Evolutionary conservation across 2,329 filamentous ascomycete genomes (phyloP), one percentile per base, ranked within the genome.

Genomic region (Pseudocercospora ulei): DNA sequence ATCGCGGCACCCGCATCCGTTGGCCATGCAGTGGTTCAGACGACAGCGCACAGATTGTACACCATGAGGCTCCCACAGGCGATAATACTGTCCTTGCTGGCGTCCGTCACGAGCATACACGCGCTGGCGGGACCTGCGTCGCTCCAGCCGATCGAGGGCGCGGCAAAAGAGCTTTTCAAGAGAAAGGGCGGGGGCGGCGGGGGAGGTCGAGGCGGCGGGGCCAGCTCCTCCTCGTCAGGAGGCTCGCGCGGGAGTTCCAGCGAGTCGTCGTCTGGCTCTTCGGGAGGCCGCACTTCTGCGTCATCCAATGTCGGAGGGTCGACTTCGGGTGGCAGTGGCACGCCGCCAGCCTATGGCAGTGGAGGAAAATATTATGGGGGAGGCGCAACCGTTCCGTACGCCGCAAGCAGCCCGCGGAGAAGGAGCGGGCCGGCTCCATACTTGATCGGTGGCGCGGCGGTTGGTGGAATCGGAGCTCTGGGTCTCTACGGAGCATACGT

Each of bases 281-380:
- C 41, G n/a, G 23, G 37, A 9, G 37, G 43, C 29, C 43, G 42
- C 34, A 38, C 41, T 24, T 48, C 52, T 11, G 35, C 50, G 7
- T 35, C 23, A 8, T 41, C 49, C 17, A 44, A 30, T 14, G 23
- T 22, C 9, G 39, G 49, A 7, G 51, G 46, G 23, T 62, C 61
- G 5, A 78, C 78, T 3, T 67, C 61, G 3, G 61, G 66, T 4
- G 78, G 80, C 42, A 72, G 70, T 35, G 78, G 80, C 9, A 62
- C 70, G 1, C 52, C 64, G 9, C 75, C 74, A 3, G 44, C 54
- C 1, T 84, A 71, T 52, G 78, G 75, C 25, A 72, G 74, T 20
- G 77, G 77, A 7, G 41, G 46, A 13, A 82, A 71, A 59, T 86
- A 85, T 54, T 71, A 72, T 23, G 80, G 80, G 33, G 82, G 82